These are phyloP conservation scores for Talaromyces nanjingensis DNA, from an alignment of 495 filamentous ascomycete genomes.

Conservation along the genomic window DNA sequence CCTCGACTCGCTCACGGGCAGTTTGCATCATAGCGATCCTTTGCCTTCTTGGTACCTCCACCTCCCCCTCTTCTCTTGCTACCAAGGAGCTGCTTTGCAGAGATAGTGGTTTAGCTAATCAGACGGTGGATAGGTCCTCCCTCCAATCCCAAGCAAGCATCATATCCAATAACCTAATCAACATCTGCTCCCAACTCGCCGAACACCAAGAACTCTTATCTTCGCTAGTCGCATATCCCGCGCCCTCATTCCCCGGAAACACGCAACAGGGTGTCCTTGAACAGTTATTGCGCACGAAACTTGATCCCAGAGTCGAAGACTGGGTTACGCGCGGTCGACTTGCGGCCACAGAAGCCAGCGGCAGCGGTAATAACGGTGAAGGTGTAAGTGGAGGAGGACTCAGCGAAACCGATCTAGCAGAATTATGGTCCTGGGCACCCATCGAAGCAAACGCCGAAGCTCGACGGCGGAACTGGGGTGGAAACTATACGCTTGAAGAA, in stretches of 20 bases:
- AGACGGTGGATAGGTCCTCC: conserved; percentile 49
- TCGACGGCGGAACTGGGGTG: conserved; percentile 43
- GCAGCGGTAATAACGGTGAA: background rate
- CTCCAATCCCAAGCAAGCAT: conserved; percentile 61
- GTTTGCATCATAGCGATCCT: conserved; percentile 46
- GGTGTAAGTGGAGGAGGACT: conserved; percentile 17
- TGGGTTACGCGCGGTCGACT: conserved; percentile 59
- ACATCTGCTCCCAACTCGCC: conserved; percentile 50
- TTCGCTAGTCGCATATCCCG: conserved; percentile 62
- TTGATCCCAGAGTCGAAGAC: conserved; percentile 65
- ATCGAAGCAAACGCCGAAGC: conserved; percentile 45
- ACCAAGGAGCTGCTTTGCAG: too few relatives aligned
- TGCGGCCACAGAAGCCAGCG: conserved; percentile 17
- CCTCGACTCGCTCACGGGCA: conserved; percentile 52
- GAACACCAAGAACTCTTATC: conserved; percentile 54
- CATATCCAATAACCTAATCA: conserved; percentile 55
- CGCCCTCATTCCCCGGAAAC: conserved; percentile 66
- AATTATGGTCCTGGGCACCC: conserved; percentile 45
- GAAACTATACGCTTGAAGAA: conserved; percentile 66
- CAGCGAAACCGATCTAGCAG: conserved; percentile 30
- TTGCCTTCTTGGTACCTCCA: conserved; percentile 52
- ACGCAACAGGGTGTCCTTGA: conserved; percentile 57
- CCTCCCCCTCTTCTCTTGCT: conserved; percentile 4
- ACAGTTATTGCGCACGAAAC: conserved; percentile 70
- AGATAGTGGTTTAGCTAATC: conserved; percentile 24